Evolutionary conservation across 2,329 filamentous ascomycete species (phyloP).

Genomic region (Trichoderma arundinaceum): DNA sequence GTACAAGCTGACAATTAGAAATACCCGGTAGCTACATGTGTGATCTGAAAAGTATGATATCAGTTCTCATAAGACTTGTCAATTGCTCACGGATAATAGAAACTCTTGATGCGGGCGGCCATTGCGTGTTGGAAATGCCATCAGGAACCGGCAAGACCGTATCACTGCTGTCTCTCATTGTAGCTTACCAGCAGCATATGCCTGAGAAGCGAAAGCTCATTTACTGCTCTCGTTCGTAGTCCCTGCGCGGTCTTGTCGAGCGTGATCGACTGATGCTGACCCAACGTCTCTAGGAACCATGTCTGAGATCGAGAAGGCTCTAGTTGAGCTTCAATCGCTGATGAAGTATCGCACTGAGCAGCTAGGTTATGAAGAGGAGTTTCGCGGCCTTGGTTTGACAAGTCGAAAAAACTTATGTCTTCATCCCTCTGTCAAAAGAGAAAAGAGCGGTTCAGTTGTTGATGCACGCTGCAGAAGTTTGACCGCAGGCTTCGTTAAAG

Average conservation of each 20-base stretch:
- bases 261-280: not conserved
- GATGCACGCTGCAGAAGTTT: constrained; percentile 95
- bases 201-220: constrained; percentile 95
- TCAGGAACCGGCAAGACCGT: constrained; percentile 98
- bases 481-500: constrained; percentile 95
- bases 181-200: constrained; percentile 94
- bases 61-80: not conserved
- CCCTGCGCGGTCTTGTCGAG: not conserved
- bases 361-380: constrained; percentile 90
- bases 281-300: constrained; percentile 69
- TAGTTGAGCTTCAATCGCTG: constrained; percentile 85
- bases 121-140: constrained; percentile 98
- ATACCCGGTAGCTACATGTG: constrained; percentile 58
- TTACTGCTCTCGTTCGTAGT: constrained; percentile 81
- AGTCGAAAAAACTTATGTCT: constrained; percentile 97
- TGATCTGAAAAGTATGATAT: constrained; percentile 57
- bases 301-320: constrained; percentile 98
- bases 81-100: constrained; percentile 43
- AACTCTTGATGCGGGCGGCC: constrained; percentile 90
- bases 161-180: constrained; percentile 89
- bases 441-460: constrained; percentile 93
- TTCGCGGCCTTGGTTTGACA: constrained; percentile 87
- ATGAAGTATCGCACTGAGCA: constrained; percentile 95
- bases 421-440: constrained; percentile 92
- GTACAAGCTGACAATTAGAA: not conserved